Evolutionary conservation across 2,329 filamentous ascomycete genomes (phyloP).

Genomic region (Clarireedia sp.): DNA sequence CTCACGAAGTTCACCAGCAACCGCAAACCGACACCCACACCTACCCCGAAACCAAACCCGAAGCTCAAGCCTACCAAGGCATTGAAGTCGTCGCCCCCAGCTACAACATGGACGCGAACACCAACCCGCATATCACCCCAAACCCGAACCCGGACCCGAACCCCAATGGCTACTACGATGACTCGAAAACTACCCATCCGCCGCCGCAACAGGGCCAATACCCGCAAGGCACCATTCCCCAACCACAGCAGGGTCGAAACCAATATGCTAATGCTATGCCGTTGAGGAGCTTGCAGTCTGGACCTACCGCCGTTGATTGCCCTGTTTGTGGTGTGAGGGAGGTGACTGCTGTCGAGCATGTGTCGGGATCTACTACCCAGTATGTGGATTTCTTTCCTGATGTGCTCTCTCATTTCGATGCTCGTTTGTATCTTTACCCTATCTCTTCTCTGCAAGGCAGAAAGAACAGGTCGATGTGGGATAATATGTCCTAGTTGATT

Average conservation of each 20-base stretch:
- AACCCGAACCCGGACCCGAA: background rate
- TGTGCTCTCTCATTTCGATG: background rate
- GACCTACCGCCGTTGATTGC: conserved; percentile 18
- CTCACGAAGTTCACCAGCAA: background rate
- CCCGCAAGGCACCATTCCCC: background rate
- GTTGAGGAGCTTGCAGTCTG: conserved; percentile 10
- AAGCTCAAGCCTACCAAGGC: background rate
- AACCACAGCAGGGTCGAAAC: background rate
- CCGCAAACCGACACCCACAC: background rate
- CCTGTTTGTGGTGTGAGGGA: conserved; percentile 18
- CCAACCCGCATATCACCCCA: background rate
- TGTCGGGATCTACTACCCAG: conserved; percentile 18
- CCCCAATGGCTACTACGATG: background rate
- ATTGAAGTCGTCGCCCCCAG: conserved; percentile 2
- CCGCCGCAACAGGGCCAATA: background rate
- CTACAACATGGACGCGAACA: background rate
- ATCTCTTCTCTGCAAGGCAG: too few relatives aligned
- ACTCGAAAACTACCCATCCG: background rate
- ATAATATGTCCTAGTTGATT: too few relatives aligned
- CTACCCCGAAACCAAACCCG: background rate
- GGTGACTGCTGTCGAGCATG: conserved; percentile 16
- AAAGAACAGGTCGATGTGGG: too few relatives aligned
- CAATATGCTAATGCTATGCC: conserved; percentile 15
- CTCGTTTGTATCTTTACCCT: background rate
- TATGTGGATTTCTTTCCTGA: conserved; percentile 9